These are phyloP conservation scores for Suillus americanus DNA, from an alignment of 768 basidiomycete species.

Conservation along the genomic window DNA sequence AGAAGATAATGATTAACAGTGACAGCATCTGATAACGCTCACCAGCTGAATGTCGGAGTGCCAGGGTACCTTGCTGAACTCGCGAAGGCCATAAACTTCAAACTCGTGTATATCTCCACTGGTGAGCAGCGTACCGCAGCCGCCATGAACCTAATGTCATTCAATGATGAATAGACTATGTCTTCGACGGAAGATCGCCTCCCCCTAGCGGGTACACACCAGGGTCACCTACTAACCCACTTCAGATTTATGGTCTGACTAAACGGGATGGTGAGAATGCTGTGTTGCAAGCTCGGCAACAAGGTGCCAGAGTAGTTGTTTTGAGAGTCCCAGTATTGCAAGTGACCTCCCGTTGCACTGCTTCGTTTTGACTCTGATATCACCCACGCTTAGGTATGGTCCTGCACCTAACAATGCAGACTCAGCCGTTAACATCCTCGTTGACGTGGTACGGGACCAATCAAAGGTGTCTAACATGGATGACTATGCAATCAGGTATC, in stretches of 20 bases:
- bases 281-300: slow-evolving; percentile 49
- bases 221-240: slow-evolving; percentile 69
- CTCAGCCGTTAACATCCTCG: slow-evolving; percentile 83
- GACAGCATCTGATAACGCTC: slow-evolving; percentile 1
- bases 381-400: slow-evolving; percentile 64
- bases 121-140: slow-evolving; percentile 38
- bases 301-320: slow-evolving; percentile 61
- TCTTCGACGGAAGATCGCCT: slow-evolving; percentile 92
- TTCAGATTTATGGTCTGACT: slow-evolving; percentile 84
- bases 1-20: not conserved
- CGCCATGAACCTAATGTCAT: slow-evolving; percentile 11
- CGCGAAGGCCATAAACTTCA: slow-evolving; percentile 59
- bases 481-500: slow-evolving; percentile 88
- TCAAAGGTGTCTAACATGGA: slow-evolving; percentile 95
- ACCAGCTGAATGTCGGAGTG: slow-evolving; percentile 77
- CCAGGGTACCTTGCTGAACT: slow-evolving; percentile 71
- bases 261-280: slow-evolving; percentile 87
- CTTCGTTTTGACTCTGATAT: slow-evolving; percentile 4
- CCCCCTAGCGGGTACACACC: slow-evolving; percentile 66
- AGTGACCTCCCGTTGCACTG: slow-evolving; percentile 22
- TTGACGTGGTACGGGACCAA: slow-evolving; percentile 85
- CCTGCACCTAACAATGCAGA: slow-evolving; percentile 83
- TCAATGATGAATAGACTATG: slow-evolving; percentile 64
- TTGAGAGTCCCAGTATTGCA: slow-evolving; percentile 90
- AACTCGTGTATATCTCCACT: slow-evolving; percentile 89